phyloP scores from a whole-genome alignment of 805 yeast species.

The Sugiyamaella boreocaroliniensis region DNA sequence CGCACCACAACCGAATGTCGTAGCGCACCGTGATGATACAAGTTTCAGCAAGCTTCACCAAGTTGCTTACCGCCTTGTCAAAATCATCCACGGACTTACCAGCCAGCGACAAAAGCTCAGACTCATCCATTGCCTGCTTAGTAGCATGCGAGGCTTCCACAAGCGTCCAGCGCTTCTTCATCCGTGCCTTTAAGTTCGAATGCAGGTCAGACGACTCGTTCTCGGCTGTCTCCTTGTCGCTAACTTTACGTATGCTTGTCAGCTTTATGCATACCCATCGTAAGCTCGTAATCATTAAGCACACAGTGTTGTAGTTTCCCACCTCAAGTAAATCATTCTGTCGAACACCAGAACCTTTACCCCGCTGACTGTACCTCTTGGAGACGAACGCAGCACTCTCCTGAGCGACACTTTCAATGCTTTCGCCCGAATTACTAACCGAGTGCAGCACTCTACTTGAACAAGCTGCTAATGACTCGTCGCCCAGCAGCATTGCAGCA shows the following conservation, averaged over 20 bases:
- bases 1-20: slow-evolving; percentile 48
- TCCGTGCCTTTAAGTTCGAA: slow-evolving; percentile 13
- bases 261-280: slow-evolving; percentile 57
- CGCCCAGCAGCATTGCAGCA: slow-evolving; percentile 7
- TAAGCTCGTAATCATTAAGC: slow-evolving; percentile 48
- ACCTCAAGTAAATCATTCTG: slow-evolving; percentile 51
- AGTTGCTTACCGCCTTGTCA: slow-evolving; percentile 23
- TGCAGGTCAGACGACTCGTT: slow-evolving; percentile 5
- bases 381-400: slow-evolving; percentile 22
- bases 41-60: slow-evolving; percentile 23
- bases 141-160: slow-evolving; percentile 20
- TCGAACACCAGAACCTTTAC: slow-evolving; percentile 23
- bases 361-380: slow-evolving; percentile 15
- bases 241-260: slow-evolving; percentile 45
- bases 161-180: slow-evolving; percentile 29
- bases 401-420: slow-evolving; percentile 7
- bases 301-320: slow-evolving; percentile 44
- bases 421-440: background rate
- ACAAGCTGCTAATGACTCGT: background rate
- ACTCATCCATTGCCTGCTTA: slow-evolving; percentile 4
- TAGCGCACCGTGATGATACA: slow-evolving; percentile 44
- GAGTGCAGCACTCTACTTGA: background rate
- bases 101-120: slow-evolving; percentile 17
- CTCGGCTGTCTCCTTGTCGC: slow-evolving; percentile 6
- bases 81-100: slow-evolving; percentile 25